These are phyloP conservation scores for Neopestalotiopsis sp. DNA, from an alignment of 2,329 filamentous ascomycete species.

Conservation along the genomic window DNA sequence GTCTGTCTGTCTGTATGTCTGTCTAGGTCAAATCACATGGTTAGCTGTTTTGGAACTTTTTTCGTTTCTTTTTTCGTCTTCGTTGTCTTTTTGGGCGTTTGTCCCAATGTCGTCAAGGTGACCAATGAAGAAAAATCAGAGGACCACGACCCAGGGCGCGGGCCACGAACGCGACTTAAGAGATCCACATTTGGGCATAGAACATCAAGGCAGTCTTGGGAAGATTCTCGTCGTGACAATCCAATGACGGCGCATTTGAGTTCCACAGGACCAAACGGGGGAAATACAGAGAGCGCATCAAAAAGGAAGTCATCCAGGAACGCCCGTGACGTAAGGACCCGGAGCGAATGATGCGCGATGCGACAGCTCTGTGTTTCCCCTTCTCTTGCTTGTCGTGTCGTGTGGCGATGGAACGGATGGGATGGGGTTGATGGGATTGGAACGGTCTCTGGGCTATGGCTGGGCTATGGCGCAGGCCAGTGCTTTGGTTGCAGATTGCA, in stretches of 20 bases:
- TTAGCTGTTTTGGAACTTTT: background rate
- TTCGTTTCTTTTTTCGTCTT: background rate
- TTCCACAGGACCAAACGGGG: background rate
- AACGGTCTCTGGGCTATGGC: background rate
- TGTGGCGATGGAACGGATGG: background rate
- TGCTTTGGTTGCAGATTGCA: background rate
- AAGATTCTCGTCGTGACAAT: background rate
- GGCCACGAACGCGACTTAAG: conserved; percentile 3
- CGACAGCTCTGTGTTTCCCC: background rate
- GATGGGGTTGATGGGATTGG: background rate
- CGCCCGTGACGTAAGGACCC: conserved; percentile 8
- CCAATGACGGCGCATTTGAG: background rate
- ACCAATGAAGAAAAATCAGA: background rate
- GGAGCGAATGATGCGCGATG: background rate
- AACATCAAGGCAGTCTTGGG: background rate
- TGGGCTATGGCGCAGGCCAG: too few relatives aligned
- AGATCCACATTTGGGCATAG: conserved; percentile 9
- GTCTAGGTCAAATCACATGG: background rate
- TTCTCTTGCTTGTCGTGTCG: background rate
- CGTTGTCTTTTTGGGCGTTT: background rate
- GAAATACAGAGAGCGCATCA: background rate
- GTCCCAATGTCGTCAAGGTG: background rate
- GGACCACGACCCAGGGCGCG: background rate
- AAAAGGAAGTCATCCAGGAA: conserved; percentile 9
- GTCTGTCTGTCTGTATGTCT: background rate